phyloP scores from a whole-genome alignment of 345 rosid genomes.

The Erodium maritimum region DNA sequence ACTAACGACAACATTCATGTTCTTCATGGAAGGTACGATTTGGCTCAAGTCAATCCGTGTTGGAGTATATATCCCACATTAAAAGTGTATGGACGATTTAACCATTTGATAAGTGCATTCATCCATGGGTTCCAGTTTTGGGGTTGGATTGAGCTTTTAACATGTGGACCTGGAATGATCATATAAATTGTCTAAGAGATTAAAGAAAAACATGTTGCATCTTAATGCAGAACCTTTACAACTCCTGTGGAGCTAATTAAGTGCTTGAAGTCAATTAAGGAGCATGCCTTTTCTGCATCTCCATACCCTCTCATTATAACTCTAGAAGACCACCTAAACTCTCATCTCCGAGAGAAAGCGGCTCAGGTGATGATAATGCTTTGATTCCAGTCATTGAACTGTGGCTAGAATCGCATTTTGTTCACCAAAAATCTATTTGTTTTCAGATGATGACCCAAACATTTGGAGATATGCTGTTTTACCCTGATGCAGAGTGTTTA shows the following conservation, averaged over 20 bases:
- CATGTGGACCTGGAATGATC: no score
- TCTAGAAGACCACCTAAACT: conserved; percentile 90
- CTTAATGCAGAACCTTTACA: conserved; percentile 67
- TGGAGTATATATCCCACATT: no score
- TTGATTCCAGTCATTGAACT: not conserved
- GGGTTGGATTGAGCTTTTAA: no score
- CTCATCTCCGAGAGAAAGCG: conserved; percentile 76
- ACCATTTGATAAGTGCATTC: no score
- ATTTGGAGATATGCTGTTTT: conserved; percentile 74
- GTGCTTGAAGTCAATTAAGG: conserved; percentile 66
- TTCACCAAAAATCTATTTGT: not conserved
- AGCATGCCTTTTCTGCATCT: conserved; percentile 62
- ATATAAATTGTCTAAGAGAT: no score
- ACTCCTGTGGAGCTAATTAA: conserved; percentile 54
- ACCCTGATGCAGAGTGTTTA: conserved; percentile 59
- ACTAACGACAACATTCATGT: conserved; percentile 54
- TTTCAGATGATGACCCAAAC: conserved; percentile 66
- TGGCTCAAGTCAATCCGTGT: no score
- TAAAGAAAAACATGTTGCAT: no score
- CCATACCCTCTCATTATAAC: conserved; percentile 87
- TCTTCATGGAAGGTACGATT: conserved; percentile 78
- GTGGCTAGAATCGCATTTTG: not conserved
- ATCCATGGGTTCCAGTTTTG: no score
- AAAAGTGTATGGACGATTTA: no score
- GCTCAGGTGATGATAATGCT: conserved; percentile 39